Percentiles rank a stretch among this genome's conserved stretches.
Conservation (phyloP, 2,329 filamentous ascomycete genomes). For the Aureobasidium sp. region DNA sequence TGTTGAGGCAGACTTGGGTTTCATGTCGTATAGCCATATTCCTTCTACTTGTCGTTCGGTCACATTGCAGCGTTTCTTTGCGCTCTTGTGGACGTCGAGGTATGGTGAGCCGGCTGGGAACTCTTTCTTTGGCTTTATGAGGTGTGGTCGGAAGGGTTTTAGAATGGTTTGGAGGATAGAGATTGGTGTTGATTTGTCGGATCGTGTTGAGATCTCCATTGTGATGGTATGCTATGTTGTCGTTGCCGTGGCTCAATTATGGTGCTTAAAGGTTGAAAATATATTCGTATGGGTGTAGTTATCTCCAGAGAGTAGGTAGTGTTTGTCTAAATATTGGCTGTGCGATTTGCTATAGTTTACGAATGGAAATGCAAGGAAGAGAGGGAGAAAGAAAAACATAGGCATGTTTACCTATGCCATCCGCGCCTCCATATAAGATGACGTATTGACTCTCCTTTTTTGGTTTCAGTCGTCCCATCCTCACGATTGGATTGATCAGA, state of each 20-base stretch:
- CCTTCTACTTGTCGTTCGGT: constrained; percentile 33
- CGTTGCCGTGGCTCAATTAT: neutral
- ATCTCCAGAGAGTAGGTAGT: too few relatives aligned
- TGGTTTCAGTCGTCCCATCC: neutral
- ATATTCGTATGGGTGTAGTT: too few relatives aligned
- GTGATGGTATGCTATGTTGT: neutral
- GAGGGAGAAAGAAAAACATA: neutral
- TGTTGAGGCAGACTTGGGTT: constrained; percentile 14
- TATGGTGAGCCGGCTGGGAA: constrained; percentile 32
- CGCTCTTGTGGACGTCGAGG: constrained; percentile 28
- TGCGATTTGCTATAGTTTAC: too few relatives aligned
- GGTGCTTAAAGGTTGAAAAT: too few relatives aligned
- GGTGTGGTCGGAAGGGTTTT: constrained; percentile 27
- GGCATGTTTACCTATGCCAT: neutral
- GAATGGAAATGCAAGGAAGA: too few relatives aligned
- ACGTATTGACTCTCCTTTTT: neutral
- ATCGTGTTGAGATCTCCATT: constrained; percentile 14
- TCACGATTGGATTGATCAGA: too few relatives aligned
- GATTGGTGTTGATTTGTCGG: constrained; percentile 28
- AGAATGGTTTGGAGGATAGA: constrained; percentile 29
- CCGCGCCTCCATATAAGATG: neutral
- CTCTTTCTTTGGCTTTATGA: constrained; percentile 25
- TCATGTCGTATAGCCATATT: constrained; percentile 39
- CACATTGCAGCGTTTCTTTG: constrained; percentile 27
- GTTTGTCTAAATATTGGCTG: too few relatives aligned